Evolutionary conservation across 257 asterid genomes (phyloP).

Genomic region (Coffea eugenioides): DNA sequence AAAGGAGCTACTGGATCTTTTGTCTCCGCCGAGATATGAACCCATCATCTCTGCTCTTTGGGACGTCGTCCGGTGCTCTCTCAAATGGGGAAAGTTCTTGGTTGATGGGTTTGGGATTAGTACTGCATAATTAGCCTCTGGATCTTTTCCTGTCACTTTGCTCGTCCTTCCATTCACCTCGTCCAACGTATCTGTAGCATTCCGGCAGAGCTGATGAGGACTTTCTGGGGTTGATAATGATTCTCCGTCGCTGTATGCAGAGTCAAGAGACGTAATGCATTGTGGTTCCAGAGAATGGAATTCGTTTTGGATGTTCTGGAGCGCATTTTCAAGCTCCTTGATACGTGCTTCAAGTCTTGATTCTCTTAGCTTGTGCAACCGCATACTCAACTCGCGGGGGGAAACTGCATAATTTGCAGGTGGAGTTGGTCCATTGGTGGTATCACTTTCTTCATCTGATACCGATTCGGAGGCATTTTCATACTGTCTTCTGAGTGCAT

Average conservation of each 20-base stretch:
- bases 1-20: neutral
- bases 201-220: slow-evolving; percentile 17
- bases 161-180: slow-evolving; percentile 12
- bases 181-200: slow-evolving; percentile 7
- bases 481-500: slow-evolving; percentile 17
- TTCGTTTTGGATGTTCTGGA: slow-evolving; percentile 27
- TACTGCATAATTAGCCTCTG: slow-evolving; percentile 12
- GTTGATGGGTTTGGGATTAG: neutral
- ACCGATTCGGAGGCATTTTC: slow-evolving; percentile 18
- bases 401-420: slow-evolving; percentile 58
- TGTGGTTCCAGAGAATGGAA: slow-evolving; percentile 30
- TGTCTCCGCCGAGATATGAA: neutral
- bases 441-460: slow-evolving; percentile 28
- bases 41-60: slow-evolving; percentile 8
- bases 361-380: slow-evolving; percentile 62
- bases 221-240: slow-evolving; percentile 30
- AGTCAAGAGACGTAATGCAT: slow-evolving; percentile 18
- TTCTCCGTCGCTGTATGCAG: slow-evolving; percentile 28
- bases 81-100: neutral
- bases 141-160: slow-evolving; percentile 14
- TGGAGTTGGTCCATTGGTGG: slow-evolving; percentile 18
- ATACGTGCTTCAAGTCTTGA: slow-evolving; percentile 53
- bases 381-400: slow-evolving; percentile 57
- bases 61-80: neutral
- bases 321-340: slow-evolving; percentile 56